phyloP scores from a whole-genome alignment of 1,284 basidiomycete species.

The Coniophora puteana region DNA sequence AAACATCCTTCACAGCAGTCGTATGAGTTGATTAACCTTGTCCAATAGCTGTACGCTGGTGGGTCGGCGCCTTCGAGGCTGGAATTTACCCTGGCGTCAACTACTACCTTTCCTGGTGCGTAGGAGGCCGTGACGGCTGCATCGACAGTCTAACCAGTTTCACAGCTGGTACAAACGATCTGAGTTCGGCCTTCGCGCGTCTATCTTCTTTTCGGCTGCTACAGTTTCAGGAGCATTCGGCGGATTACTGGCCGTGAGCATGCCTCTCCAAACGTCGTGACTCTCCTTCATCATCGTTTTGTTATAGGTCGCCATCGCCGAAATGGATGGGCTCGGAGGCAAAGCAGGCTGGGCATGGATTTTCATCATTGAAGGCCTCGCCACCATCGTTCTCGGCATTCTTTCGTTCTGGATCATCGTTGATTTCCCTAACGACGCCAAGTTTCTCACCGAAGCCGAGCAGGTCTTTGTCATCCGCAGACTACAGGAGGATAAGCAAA shows the following conservation, averaged over 20 bases:
- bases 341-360: slow-evolving; percentile 71
- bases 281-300: slow-evolving; percentile 1
- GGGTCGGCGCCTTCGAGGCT: slow-evolving; percentile 69
- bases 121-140: background rate
- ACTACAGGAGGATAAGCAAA: slow-evolving; percentile 68
- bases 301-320: slow-evolving; percentile 57
- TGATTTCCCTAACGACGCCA: slow-evolving; percentile 80
- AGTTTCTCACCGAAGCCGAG: slow-evolving; percentile 69
- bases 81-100: slow-evolving; percentile 61
- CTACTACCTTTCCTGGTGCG: slow-evolving; percentile 67
- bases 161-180: slow-evolving; percentile 64
- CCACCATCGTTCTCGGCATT: slow-evolving; percentile 63
- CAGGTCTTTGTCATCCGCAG: slow-evolving; percentile 63
- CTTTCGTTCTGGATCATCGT: slow-evolving; percentile 74
- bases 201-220: slow-evolving; percentile 73
- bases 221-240: slow-evolving; percentile 72
- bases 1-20: background rate
- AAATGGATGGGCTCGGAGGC: slow-evolving; percentile 65
- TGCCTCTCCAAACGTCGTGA: background rate
- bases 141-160: background rate
- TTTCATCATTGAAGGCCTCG: slow-evolving; percentile 65
- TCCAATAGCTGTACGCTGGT: slow-evolving; percentile 53
- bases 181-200: slow-evolving; percentile 63
- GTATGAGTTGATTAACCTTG: background rate
- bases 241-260: slow-evolving; percentile 57